These are phyloP conservation scores for Bisporella sp. DNA, from an alignment of 2,329 filamentous ascomycete species.

Conservation along the genomic window DNA sequence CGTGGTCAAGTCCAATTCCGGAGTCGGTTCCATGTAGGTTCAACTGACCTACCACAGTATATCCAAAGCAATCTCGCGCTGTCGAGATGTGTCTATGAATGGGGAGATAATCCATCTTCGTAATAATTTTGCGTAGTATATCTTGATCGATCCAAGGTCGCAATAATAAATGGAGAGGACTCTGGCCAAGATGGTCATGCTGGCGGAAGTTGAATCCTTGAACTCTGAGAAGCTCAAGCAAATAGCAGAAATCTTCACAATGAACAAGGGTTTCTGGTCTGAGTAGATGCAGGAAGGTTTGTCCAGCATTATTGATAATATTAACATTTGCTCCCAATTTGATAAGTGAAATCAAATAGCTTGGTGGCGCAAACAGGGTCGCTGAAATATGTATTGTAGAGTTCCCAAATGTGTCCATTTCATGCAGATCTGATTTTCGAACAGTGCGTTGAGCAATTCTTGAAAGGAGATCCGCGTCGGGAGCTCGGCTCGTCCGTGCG, in stretches of 20 bases:
- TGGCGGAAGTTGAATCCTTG: slow-evolving; percentile 6
- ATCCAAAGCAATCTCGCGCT: slow-evolving; percentile 5
- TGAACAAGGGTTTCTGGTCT: background rate
- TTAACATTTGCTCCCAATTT: slow-evolving; percentile 5
- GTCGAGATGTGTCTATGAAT: background rate
- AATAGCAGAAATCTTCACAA: slow-evolving; percentile 1
- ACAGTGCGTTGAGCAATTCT: slow-evolving; percentile 3
- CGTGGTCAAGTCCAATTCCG: background rate
- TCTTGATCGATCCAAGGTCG: slow-evolving; percentile 1
- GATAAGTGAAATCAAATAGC: slow-evolving; percentile 5
- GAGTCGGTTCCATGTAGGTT: background rate
- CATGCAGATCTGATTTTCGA: background rate
- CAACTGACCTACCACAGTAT: background rate
- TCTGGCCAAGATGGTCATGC: slow-evolving; percentile 8
- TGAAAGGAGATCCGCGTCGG: slow-evolving; percentile 1
- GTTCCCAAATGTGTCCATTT: slow-evolving; percentile 11
- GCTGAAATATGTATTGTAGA: slow-evolving; percentile 12
- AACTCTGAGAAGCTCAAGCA: slow-evolving; percentile 1
- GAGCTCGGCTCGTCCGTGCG: background rate
- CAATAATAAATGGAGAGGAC: slow-evolving; percentile 5
- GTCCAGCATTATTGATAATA: slow-evolving; percentile 5
- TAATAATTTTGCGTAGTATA: slow-evolving; percentile 1
- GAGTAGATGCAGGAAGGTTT: slow-evolving; percentile 9
- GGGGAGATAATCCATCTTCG: background rate
- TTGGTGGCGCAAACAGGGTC: background rate